phyloP scores from a whole-genome alignment of 2,329 filamentous ascomycete genomes.

The Fusarium beomiforme region DNA sequence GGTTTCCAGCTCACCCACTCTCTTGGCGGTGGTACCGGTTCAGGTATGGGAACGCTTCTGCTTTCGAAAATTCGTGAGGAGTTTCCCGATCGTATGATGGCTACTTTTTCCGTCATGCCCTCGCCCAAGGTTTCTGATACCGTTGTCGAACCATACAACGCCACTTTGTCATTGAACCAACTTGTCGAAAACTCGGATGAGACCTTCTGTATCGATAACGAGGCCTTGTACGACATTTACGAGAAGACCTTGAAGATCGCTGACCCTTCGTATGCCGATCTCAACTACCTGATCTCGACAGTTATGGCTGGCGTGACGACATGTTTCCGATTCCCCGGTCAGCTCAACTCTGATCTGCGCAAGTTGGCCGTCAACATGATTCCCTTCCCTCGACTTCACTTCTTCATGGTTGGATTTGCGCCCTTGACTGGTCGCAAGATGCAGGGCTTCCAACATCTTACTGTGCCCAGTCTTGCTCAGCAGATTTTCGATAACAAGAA shows the following conservation, averaged over 20 bases:
- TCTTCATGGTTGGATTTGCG: constrained; percentile 99
- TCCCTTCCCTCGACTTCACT: constrained; percentile 99
- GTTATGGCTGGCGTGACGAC: constrained; percentile 99
- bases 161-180: constrained; percentile 98
- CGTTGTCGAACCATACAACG: constrained; percentile 99
- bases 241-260: constrained; percentile 99
- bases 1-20: constrained; percentile 99
- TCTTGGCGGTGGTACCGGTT: constrained; percentile 99
- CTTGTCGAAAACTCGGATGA: constrained; percentile 99
- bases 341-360: constrained; percentile 99
- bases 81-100: constrained; percentile 99
- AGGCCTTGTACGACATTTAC: constrained; percentile 99
- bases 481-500: constrained; percentile 99
- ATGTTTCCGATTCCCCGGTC: constrained; percentile 97
- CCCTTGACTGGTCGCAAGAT: constrained; percentile 87
- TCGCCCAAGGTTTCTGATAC: constrained; percentile 99
- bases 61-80: constrained; percentile 99
- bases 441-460: constrained; percentile 95
- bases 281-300: constrained; percentile 98
- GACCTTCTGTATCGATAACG: constrained; percentile 99
- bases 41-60: constrained; percentile 98
- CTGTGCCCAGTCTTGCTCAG: constrained; percentile 97
- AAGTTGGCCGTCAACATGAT: constrained; percentile 99
- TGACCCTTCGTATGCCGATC: constrained; percentile 97
- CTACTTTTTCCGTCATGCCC: constrained; percentile 97